Base-by-base conservation (phyloP, 1,284 basidiomycete species). In the Marasmius oreades region DNA sequence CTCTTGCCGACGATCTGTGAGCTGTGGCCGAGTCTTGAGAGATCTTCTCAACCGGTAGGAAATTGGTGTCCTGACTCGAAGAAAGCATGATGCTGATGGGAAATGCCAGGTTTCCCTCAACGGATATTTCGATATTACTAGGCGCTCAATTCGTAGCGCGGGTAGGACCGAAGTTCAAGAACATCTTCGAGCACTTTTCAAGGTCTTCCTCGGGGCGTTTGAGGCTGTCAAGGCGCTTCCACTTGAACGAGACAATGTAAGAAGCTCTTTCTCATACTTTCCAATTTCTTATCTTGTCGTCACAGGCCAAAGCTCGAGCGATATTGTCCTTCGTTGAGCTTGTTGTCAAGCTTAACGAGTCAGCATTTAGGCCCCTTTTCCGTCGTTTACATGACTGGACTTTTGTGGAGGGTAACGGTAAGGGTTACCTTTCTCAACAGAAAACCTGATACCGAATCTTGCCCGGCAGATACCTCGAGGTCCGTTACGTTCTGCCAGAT, bases 351-450 rank as follows among this genome's bases (percentile, higher is more conserved):
- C 79, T 99, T 52, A 98, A 96, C 66, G 97, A 99, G 67, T 84
- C 86, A 0, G 82, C 90, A 0, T 98, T 99, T 86, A 86, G 87
- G 63, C 96, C 96, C 1, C 75, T 98, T 18, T 97, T 98, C 79
- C 85, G 95, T 59, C 87, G 88, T 59, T 74, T 95, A 62, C 95
- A 93, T 67, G 96, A 99, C 70, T 99, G 97, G 96, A 94, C 94
- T 0, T 95, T 95, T 61, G 79, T 76, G 1, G 77, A 79, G 54
- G 77, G 78, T 42, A 69, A 71, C 37, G 73, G 85, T 86, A 68
- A 56, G 79, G 70, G 7, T 23, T 31, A 36, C 55, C 72, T 63
- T 3, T 16, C 11, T 44, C 28, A 28, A 14, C 33, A 18, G 0
- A 36, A 20, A n/a, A 20, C 26, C 22, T 36, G n/a, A 31, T 14